Evolutionary conservation across 139 green algal genomes (phyloP), one percentile per base, ranked within the genome.

Genomic region (Desmodesmus armatus): DNA sequence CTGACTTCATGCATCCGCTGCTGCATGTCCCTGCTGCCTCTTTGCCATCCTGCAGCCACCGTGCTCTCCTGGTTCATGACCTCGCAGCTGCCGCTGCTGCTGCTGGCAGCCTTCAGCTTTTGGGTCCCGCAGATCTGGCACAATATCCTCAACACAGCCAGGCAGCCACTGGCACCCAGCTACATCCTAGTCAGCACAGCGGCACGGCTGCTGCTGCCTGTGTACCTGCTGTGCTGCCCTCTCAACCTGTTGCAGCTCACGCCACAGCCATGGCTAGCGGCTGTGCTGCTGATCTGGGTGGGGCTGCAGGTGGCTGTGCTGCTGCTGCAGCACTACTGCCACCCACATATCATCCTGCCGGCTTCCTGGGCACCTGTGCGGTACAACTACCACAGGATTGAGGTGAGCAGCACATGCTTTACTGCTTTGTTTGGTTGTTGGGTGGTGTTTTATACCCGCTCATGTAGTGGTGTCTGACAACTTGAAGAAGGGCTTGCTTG

Each of bases 81-180:
- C 27, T 78, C 83, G 55, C 91, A 89, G 37, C 47, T 93, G 40
- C 44, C 66, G 0, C 3, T 89, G 37, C 53, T 96, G 67, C 58
- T 93, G 47, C 90, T 96, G 80, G 23, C 65, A 2, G 66, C 93
- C 60, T 91, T 91, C 88, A 91, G 72, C 69, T 98, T 96, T 83
- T 98, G 96, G 96, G 31, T 96, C 21, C 96, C 96, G 21, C 96
- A 98, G 83, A 93, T 98, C 62, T 43, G 96, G 43, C 85, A 92
- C 78, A 95, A 89, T 81, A 93, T 87, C 5, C 31, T 40, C 2
- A 71, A 37, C 13, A 94, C 95, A 77, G 35, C 82, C 21, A 86
- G 87, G 27, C 94, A 94, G 88, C 95, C 96, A 37, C 79, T 98
- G 23, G 81, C 85, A 65, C 89, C 92, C 0, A 15, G 82, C 29